Conservation (phyloP, 2,329 filamentous ascomycete genomes). For the Camptophora hylomeconis region DNA sequence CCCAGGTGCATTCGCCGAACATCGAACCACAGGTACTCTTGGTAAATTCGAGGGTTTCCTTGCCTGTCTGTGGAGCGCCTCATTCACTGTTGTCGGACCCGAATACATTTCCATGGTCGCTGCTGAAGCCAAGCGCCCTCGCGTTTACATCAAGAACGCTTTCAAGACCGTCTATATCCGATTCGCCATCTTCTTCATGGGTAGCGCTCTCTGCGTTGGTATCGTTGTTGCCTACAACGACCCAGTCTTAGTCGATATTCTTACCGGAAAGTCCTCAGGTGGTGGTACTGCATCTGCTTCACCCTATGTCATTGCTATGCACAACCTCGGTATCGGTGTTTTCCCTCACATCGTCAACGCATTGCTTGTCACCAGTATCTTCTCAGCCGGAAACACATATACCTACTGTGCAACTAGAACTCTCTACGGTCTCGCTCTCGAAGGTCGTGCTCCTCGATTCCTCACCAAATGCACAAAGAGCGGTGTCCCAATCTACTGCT, state of each 20-base stretch:
- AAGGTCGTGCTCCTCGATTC: slow-evolving; percentile 43
- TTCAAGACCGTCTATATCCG: slow-evolving; percentile 66
- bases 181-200: slow-evolving; percentile 59
- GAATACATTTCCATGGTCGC: slow-evolving; percentile 50
- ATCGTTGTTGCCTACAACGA: slow-evolving; percentile 58
- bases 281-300: slow-evolving; percentile 49
- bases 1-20: slow-evolving; percentile 52
- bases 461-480: slow-evolving; percentile 38
- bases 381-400: slow-evolving; percentile 49
- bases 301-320: slow-evolving; percentile 54
- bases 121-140: slow-evolving; percentile 55
- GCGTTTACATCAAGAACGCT: slow-evolving; percentile 54
- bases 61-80: slow-evolving; percentile 58
- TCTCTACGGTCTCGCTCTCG: slow-evolving; percentile 51
- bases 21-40: slow-evolving; percentile 46
- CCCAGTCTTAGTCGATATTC: slow-evolving; percentile 41
- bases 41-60: slow-evolving; percentile 42
- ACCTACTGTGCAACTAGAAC: slow-evolving; percentile 52
- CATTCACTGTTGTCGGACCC: slow-evolving; percentile 52
- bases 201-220: slow-evolving; percentile 55
- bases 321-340: slow-evolving; percentile 44
- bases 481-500: slow-evolving; percentile 59
- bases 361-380: slow-evolving; percentile 52
- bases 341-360: slow-evolving; percentile 58
- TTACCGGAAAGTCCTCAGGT: slow-evolving; percentile 22